Conservation (phyloP, 768 basidiomycete species). For the Agaricus sinodeliciosus region DNA sequence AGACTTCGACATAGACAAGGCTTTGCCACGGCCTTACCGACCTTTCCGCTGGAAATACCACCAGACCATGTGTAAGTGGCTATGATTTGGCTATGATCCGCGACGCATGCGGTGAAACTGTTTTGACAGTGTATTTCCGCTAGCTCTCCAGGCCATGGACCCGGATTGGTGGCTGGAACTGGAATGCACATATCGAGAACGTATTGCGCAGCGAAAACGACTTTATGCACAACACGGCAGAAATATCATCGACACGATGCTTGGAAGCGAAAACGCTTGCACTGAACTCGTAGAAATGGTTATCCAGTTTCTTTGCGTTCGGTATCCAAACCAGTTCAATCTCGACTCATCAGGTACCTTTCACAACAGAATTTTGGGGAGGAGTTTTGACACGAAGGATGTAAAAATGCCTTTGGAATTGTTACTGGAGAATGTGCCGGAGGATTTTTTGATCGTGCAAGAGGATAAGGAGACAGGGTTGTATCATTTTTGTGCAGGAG, state of each 20-base stretch:
- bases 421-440: constrained; percentile 44
- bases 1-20: constrained; percentile 35
- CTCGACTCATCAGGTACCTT: constrained; percentile 32
- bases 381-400: constrained; percentile 19
- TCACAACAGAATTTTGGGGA: constrained; percentile 34
- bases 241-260: constrained; percentile 35
- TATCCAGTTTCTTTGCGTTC: constrained; percentile 46
- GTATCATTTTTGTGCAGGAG: constrained; percentile 38
- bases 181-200: constrained; percentile 41
- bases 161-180: constrained; percentile 54
- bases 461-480: constrained; percentile 35
- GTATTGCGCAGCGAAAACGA: constrained; percentile 34
- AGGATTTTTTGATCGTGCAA: constrained; percentile 41
- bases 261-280: constrained; percentile 43
- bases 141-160: constrained; percentile 42
- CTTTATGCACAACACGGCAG: constrained; percentile 33
- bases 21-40: constrained; percentile 45
- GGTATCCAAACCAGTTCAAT: constrained; percentile 50
- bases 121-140: background rate
- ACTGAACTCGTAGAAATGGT: constrained; percentile 49
- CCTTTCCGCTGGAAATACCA: constrained; percentile 52
- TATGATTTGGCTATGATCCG: background rate
- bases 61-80: constrained; percentile 48
- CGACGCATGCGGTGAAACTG: background rate
- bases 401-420: constrained; percentile 30